phyloP scores from a whole-genome alignment of 129 eudicot genomes.

The Chrysanthemum lavandulifolium region DNA sequence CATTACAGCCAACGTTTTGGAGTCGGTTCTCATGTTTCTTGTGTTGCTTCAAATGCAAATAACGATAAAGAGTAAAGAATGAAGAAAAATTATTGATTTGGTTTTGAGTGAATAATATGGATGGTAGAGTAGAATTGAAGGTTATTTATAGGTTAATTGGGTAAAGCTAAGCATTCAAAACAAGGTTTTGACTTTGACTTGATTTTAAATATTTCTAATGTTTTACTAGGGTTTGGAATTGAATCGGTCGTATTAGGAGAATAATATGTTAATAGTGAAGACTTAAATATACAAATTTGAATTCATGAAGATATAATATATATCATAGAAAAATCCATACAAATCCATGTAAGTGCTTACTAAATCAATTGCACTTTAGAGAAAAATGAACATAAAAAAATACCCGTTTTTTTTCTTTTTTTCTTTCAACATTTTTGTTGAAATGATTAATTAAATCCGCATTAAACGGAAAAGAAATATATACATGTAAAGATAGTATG shows the following conservation, averaged over 20 bases:
- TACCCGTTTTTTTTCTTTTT: too few species aligned
- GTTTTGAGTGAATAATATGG: background rate
- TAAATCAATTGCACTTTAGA: too few species aligned
- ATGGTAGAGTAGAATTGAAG: background rate
- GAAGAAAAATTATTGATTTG: background rate
- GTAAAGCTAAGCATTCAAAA: background rate
- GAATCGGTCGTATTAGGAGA: slow-evolving; percentile 17
- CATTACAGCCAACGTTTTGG: background rate
- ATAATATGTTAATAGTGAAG: background rate
- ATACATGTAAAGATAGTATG: too few species aligned
- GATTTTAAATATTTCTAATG: slow-evolving; percentile 8
- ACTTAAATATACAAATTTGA: too few species aligned
- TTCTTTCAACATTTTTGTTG: too few species aligned
- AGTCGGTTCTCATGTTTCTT: slow-evolving; percentile 17
- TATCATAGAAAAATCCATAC: too few species aligned
- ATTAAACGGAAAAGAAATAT: too few species aligned
- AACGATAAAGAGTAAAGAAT: background rate
- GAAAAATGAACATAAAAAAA: too few species aligned
- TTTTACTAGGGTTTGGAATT: slow-evolving; percentile 1
- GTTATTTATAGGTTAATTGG: slow-evolving; percentile 1
- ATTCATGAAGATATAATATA: too few species aligned
- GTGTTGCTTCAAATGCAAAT: background rate
- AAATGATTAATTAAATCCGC: too few species aligned
- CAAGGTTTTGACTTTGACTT: slow-evolving; percentile 13
- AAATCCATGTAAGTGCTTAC: too few species aligned